Evolutionary conservation across 768 basidiomycete genomes (phyloP), one percentile per base, ranked within the genome.

Genomic region (Macrolepiota albuminosa): DNA sequence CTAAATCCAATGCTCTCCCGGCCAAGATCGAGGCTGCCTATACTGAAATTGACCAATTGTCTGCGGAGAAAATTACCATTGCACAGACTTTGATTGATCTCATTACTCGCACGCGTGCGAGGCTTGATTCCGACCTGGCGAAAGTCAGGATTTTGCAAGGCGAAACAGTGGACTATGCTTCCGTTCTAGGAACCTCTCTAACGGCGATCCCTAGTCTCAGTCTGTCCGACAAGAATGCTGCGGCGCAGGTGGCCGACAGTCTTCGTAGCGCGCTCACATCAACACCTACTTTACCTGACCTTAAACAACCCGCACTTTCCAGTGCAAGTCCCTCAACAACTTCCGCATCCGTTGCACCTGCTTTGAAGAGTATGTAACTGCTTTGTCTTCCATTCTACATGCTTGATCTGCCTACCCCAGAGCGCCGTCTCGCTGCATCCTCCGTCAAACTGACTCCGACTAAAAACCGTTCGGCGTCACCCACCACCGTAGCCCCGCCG

Each of bases 61-160:
- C 77, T 9, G 53, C 67, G 4, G 80, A 84, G 66, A 84, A 84
- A 68, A 73, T 76, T 50, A 62, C 61, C 10, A 75, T 83, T 13
- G 78, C 82, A 0, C 75, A 82, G 61, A 74, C 76, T 14, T 71
- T 84, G 29, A 76, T 82, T 34, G 79, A 81, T 39, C 75, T 83
- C 40, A 72, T 84, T 36, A 73, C 71, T 3, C 72, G 77, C 39
- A 80, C 82, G 31, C 77, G 78, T 48, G 72, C 78, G 14, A 73
- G 79, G 46, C 77, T 85, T 13, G 82, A 83, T 61, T 69, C 74
- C 2, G 84, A 85, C 64, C 71, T 85, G 24, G 67, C 69, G 52
- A 76, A 76, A 64, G 80, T 81, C 33, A 69, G 77, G 48, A 71
- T 76, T 18, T 67, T 83, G 24, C 80, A 81, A 61, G 82, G 82